Evolutionary conservation across 345 rosid genomes (phyloP).

Genomic region (Pugionium cornutum): DNA sequence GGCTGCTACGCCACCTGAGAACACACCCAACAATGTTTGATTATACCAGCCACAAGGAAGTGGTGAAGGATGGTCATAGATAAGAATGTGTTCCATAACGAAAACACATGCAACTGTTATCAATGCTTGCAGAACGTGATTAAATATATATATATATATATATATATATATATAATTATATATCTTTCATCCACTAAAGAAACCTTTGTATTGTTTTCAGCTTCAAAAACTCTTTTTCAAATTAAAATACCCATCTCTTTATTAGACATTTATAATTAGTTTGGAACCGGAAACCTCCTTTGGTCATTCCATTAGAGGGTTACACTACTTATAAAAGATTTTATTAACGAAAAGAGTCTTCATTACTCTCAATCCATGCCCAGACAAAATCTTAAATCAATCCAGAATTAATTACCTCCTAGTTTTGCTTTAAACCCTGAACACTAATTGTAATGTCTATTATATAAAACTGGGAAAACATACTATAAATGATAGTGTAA

Average conservation of each 20-base stretch:
- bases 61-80: not conserved
- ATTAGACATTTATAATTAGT: too few species aligned
- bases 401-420: too few species aligned
- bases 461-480: too few species aligned
- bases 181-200: not conserved
- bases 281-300: not conserved
- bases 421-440: too few species aligned
- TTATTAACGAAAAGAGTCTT: not conserved
- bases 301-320: not conserved
- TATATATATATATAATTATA: not conserved
- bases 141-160: not conserved
- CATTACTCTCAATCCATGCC: not conserved
- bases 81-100: slow-evolving; percentile 2
- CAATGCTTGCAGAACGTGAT: not conserved
- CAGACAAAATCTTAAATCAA: not conserved
- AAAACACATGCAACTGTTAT: slow-evolving; percentile 11
- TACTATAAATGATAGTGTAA: too few species aligned
- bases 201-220: not conserved
- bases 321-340: not conserved
- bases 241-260: not conserved
- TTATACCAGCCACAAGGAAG: not conserved
- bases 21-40: slow-evolving; percentile 25
- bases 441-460: too few species aligned
- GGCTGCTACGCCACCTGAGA: slow-evolving; percentile 20
- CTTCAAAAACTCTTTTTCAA: not conserved